These are phyloP conservation scores for Nicotiana rustica DNA, from an alignment of 305 asterid genomes.

Conservation along the genomic window DNA sequence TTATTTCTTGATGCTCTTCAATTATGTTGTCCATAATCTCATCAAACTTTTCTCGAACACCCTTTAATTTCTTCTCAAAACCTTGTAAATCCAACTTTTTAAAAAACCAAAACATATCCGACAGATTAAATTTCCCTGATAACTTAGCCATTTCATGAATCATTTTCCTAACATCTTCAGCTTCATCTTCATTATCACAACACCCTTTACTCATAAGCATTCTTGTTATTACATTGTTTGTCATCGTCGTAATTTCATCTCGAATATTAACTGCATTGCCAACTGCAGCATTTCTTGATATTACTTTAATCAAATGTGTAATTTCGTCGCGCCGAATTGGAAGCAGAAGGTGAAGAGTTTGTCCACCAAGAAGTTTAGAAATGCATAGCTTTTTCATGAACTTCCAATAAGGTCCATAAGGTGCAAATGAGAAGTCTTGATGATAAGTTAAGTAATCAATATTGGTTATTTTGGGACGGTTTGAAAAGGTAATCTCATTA, in stretches of 20 bases:
- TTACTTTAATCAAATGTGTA: not conserved
- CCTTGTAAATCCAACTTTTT: slow-evolving; percentile 1
- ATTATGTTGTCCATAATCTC: slow-evolving; percentile 63
- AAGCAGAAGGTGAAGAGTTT: not conserved
- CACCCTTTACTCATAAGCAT: slow-evolving; percentile 31
- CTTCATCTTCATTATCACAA: slow-evolving; percentile 14
- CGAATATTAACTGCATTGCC: not conserved
- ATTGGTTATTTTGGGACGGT: slow-evolving; percentile 55
- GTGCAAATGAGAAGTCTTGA: slow-evolving; percentile 23
- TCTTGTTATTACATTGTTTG: not conserved
- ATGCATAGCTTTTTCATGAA: slow-evolving; percentile 29
- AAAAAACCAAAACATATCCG: slow-evolving; percentile 60
- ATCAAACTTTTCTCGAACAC: slow-evolving; percentile 57
- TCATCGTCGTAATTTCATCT: not conserved
- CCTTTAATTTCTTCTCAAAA: slow-evolving; percentile 32
- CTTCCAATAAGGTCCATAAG: slow-evolving; percentile 32
- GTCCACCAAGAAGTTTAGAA: slow-evolving; percentile 22
- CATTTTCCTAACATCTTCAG: not conserved
- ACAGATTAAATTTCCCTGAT: slow-evolving; percentile 41
- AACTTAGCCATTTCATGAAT: not conserved
- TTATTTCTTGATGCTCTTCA: slow-evolving; percentile 49
- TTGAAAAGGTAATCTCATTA: slow-evolving; percentile 52
- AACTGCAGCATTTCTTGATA: not conserved
- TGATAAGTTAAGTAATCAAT: slow-evolving; percentile 37
- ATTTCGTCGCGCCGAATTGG: not conserved